phyloP scores from a whole-genome alignment of 2,329 filamentous ascomycete species.

The Didymella pomorum region DNA sequence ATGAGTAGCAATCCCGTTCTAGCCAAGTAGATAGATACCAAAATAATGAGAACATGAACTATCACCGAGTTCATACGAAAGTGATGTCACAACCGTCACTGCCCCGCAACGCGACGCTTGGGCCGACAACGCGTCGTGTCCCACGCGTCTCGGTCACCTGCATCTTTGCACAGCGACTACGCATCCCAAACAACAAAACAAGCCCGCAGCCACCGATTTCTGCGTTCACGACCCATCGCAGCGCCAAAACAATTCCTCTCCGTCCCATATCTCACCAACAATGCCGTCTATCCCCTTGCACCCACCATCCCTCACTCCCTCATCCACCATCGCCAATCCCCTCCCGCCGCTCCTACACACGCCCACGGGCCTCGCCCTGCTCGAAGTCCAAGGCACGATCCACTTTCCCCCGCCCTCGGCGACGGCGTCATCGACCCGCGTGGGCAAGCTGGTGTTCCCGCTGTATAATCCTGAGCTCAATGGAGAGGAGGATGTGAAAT shows the following conservation, averaged over 20 bases:
- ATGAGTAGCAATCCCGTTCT: conserved; percentile 13
- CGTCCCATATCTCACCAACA: background rate
- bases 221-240: background rate
- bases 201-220: background rate
- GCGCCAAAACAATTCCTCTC: background rate
- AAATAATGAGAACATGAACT: conserved; percentile 21
- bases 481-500: conserved; percentile 66
- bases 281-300: conserved; percentile 47
- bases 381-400: conserved; percentile 92
- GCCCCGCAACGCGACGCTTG: conserved; percentile 20
- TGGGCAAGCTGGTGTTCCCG: conserved; percentile 82
- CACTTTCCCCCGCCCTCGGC: conserved; percentile 66
- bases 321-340: conserved; percentile 56
- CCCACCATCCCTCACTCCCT: conserved; percentile 14
- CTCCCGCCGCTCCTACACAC: conserved; percentile 87
- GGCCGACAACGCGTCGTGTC: conserved; percentile 16
- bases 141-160: background rate
- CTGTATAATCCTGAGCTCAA: conserved; percentile 66
- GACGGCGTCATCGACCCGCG: conserved; percentile 54
- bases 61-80: background rate
- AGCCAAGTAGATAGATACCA: conserved; percentile 18
- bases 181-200: background rate
- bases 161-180: background rate
- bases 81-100: conserved; percentile 7
- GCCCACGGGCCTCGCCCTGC: conserved; percentile 83